Evolutionary conservation across 768 basidiomycete species (phyloP), one percentile per base, ranked within the genome.

Genomic region (Lyophyllum decastes): DNA sequence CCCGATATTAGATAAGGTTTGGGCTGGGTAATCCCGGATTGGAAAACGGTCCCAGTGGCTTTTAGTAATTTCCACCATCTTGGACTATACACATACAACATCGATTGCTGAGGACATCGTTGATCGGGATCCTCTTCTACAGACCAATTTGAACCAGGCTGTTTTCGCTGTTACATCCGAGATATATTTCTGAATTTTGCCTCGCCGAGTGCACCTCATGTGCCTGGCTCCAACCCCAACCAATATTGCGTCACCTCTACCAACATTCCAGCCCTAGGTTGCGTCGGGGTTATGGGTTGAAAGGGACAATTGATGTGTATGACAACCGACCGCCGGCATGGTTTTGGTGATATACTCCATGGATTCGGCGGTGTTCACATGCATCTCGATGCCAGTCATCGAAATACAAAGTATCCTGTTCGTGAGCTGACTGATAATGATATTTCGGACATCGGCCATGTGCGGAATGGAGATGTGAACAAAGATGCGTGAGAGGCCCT

Each of bases 1-100:
- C 69, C 72, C 73, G 72, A 77, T 76, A 75, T 70, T 71, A 74
- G 72, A 77, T 76, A 75, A 78, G 74, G 76, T 78, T 76, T 55
- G 9, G 61, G 60, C 68, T 73, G 72, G 73, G 66, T 63, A 70
- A 69, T 76, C 66, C 72, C 74, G 72, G 71, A 73, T 57, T 54
- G 54, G 52, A 52, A 47, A 43, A 43, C 43, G 17, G 43, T 10
- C 30, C 47, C n/a, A 26, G n/a, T n/a, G 22, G 21, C 30, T 30
- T 16, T 17, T 5, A 17, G 7, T 34, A 35, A 19, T 3, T 25
- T 50, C 4, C 10, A 34, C 40, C 40, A 41, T 30, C n/a, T 54
- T 47, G 27, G 2, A 33, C 46, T 52, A 4, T 41, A 11, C 6
- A n/a, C 40, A 25, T 38, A 16, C 35, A 38, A 11, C 35, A 6